Percentiles rank a stretch among this genome's conserved stretches.
Evolutionary conservation across 352 stramenopile species (phyloP).

Genomic region (Globisporangium paddicum): DNA sequence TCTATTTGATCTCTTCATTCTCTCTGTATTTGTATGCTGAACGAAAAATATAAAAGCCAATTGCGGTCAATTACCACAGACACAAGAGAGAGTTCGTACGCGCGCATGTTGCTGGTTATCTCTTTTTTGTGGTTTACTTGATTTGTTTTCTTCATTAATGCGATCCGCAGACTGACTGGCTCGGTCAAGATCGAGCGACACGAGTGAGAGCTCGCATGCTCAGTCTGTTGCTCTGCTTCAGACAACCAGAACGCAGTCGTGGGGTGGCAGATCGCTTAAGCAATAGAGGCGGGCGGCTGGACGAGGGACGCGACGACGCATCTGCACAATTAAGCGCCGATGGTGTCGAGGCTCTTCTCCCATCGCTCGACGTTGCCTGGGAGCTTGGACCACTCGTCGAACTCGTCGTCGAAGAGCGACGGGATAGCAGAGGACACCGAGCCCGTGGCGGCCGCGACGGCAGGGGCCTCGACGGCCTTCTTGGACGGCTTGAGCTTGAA

Average conservation of each 20-base stretch:
- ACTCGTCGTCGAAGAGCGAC: conserved; percentile 83
- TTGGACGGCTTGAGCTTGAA: conserved; percentile 86
- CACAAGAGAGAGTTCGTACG: not conserved
- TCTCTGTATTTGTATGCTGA: conserved; percentile 13
- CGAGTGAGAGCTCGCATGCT: not conserved
- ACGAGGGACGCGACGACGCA: not conserved
- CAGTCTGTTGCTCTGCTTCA: not conserved
- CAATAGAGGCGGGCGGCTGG: conserved; percentile 7
- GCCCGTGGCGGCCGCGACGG: conserved; percentile 26
- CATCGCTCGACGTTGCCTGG: conserved; percentile 82
- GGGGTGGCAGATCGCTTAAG: not conserved
- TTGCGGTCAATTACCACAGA: conserved; percentile 3
- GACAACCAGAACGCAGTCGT: not conserved
- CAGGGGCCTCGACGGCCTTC: conserved; percentile 57
- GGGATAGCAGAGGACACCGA: conserved; percentile 59
- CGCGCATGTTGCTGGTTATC: not conserved
- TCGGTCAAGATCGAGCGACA: not conserved
- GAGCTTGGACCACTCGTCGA: conserved; percentile 83
- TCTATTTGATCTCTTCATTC: not conserved
- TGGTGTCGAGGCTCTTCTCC: conserved; percentile 85
- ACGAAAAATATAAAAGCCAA: conserved; percentile 8
- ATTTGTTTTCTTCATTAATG: conserved; percentile 14
- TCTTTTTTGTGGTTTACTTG: conserved; percentile 7
- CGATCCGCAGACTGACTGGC: conserved; percentile 1
- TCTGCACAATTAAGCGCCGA: conserved; percentile 59